Conservation (phyloP, 2,329 filamentous ascomycete genomes). For the Stagonosporopsis vannaccii region DNA sequence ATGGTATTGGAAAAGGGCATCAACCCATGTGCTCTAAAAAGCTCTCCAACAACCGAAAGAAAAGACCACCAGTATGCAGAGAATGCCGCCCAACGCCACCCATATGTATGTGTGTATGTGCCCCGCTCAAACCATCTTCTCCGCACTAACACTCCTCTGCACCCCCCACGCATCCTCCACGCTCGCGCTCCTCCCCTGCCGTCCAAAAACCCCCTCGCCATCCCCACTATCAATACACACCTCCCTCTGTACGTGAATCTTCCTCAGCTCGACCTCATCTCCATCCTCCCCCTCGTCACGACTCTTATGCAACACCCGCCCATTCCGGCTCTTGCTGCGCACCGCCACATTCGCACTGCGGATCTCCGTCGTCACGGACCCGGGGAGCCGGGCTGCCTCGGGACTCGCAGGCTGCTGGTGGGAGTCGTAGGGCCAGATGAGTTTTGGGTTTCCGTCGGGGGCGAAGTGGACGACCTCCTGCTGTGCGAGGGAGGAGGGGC, state of each 20-base stretch:
- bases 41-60: not conserved
- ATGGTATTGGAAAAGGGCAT: not conserved
- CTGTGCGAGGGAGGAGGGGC: too few species aligned
- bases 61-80: not conserved
- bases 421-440: not conserved
- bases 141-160: constrained; percentile 10
- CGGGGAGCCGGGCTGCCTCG: not conserved
- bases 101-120: not conserved
- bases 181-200: constrained; percentile 2
- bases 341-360: not conserved
- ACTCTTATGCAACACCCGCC: not conserved
- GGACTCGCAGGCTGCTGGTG: not conserved
- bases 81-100: too few species aligned
- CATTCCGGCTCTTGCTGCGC: not conserved
- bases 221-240: constrained; percentile 1
- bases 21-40: not conserved
- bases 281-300: constrained; percentile 5
- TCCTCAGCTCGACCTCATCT: constrained; percentile 27
- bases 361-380: constrained; percentile 17
- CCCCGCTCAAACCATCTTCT: constrained; percentile 16
- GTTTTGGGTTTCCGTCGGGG: too few species aligned
- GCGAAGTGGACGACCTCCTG: too few species aligned
- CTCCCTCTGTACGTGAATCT: constrained; percentile 22
- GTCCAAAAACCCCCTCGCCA: constrained; percentile 1
- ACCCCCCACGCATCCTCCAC: constrained; percentile 4